phyloP scores from a whole-genome alignment of 257 asterid species.

The Cordia subcordata region DNA sequence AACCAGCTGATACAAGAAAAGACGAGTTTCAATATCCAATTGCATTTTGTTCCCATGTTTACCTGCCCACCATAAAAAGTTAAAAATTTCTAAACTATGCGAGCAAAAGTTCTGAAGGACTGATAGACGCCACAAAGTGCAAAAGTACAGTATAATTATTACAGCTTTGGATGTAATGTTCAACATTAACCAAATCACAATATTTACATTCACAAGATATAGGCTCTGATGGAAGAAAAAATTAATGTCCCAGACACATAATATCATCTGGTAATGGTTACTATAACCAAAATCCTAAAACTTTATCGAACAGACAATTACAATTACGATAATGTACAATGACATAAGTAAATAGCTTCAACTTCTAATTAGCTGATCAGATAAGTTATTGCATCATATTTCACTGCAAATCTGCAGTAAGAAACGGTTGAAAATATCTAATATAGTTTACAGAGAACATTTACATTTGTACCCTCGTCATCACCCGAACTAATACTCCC shows the following conservation, averaged over 20 bases:
- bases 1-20: slow-evolving; percentile 87
- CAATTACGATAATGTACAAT: background rate
- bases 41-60: slow-evolving; percentile 89
- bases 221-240: background rate
- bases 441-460: too few relatives aligned
- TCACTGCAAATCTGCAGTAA: too few relatives aligned
- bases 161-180: background rate
- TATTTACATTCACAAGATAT: background rate
- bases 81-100: background rate
- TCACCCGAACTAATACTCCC: too few relatives aligned
- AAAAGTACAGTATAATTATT: background rate
- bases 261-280: background rate
- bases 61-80: slow-evolving; percentile 42
- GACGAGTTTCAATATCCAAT: slow-evolving; percentile 46
- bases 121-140: background rate
- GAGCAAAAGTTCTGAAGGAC: background rate
- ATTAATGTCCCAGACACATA: background rate
- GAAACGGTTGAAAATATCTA: too few relatives aligned
- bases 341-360: too few relatives aligned
- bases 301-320: background rate
- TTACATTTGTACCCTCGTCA: too few relatives aligned
- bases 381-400: too few relatives aligned
- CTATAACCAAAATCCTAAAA: background rate
- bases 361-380: too few relatives aligned
- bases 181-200: background rate